Conservation (phyloP, 306 rosid genomes). For the Albizia julibrissin region DNA sequence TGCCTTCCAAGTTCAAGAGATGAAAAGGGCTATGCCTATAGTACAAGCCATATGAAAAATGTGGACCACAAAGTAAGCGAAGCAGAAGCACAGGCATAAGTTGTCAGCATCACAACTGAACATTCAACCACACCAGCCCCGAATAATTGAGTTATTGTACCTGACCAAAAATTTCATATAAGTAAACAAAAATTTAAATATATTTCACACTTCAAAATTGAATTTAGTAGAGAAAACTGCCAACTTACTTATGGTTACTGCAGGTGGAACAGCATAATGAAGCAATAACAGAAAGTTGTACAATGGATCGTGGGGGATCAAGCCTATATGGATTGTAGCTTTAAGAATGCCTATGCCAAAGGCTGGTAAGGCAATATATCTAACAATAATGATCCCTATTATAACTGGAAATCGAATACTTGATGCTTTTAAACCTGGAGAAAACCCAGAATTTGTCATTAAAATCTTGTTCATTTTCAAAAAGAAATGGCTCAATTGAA, state of each 20-base stretch:
- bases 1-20: too few relatives aligned
- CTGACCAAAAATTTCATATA: conserved; percentile 5
- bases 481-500: too few relatives aligned
- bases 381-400: conserved; percentile 36
- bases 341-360: conserved; percentile 37
- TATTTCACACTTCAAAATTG: too few relatives aligned
- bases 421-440: conserved; percentile 36
- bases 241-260: conserved; percentile 39
- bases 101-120: conserved; percentile 42
- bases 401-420: conserved; percentile 18
- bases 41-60: conserved; percentile 37
- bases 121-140: conserved; percentile 42
- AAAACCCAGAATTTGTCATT: background rate
- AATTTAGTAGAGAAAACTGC: too few relatives aligned
- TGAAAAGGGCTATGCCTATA: background rate
- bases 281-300: conserved; percentile 39
- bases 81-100: conserved; percentile 33
- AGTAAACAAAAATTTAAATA: background rate
- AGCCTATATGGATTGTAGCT: conserved; percentile 38
- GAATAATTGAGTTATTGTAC: conserved; percentile 46
- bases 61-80: conserved; percentile 41
- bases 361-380: conserved; percentile 27
- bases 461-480: background rate
- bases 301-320: conserved; percentile 40
- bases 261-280: conserved; percentile 44